These are phyloP conservation scores for Penicillium sp. DNA, from an alignment of 2,329 filamentous ascomycete species.

Conservation along the genomic window DNA sequence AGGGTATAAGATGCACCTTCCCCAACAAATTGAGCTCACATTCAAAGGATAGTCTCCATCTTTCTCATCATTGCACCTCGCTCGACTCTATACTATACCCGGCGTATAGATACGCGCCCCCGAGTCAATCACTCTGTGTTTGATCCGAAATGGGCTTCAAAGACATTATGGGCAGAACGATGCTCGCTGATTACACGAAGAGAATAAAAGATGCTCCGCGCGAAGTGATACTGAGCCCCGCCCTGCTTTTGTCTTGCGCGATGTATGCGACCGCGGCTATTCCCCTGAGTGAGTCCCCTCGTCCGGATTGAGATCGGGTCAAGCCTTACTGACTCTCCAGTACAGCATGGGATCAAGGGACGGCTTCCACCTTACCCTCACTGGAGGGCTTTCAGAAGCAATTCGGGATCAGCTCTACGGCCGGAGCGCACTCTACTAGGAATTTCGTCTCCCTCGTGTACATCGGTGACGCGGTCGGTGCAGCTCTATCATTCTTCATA, in stretches of 20 bases:
- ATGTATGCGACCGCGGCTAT: not conserved
- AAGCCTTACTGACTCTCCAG: not conserved
- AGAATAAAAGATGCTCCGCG: constrained; percentile 14
- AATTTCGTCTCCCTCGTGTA: constrained; percentile 41
- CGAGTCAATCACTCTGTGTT: too few relatives aligned
- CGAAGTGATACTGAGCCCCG: constrained; percentile 10
- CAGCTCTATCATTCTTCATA: constrained; percentile 37
- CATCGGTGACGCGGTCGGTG: constrained; percentile 31
- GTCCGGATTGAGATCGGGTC: not conserved
- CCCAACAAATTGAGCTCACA: too few relatives aligned
- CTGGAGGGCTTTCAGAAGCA: constrained; percentile 36
- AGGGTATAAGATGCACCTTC: not conserved
- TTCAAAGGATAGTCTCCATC: too few relatives aligned
- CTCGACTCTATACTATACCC: too few relatives aligned
- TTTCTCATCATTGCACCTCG: too few relatives aligned
- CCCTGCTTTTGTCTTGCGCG: not conserved
- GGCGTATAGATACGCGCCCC: too few relatives aligned
- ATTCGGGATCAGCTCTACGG: constrained; percentile 28
- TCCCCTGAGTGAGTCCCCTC: not conserved
- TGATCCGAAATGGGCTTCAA: not conserved
- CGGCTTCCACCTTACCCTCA: constrained; percentile 31
- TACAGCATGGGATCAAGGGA: constrained; percentile 6
- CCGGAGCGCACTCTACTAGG: constrained; percentile 15
- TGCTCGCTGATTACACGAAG: not conserved
- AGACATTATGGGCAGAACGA: not conserved